phyloP scores from a whole-genome alignment of 129 eudicot genomes.

The Kitagawia praeruptora region DNA sequence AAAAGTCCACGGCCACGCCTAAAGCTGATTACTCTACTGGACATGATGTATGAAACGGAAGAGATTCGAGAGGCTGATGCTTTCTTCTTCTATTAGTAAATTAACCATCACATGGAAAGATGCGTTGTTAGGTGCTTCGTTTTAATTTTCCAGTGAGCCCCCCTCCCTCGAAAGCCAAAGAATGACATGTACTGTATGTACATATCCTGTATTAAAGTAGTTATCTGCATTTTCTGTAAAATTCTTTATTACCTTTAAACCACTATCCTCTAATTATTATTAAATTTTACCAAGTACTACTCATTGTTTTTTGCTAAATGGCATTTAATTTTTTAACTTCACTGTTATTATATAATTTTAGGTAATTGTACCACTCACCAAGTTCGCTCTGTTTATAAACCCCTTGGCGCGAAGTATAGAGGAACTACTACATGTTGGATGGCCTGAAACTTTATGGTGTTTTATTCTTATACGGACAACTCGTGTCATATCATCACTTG shows the following conservation, averaged over 20 bases:
- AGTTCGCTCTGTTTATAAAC: constrained; percentile 3
- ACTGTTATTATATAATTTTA: background rate
- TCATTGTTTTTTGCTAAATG: background rate
- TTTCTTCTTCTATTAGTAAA: background rate
- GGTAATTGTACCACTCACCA: constrained; percentile 2
- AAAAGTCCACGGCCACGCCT: background rate
- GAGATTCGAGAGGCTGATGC: background rate
- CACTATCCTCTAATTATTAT: background rate
- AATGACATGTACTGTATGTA: too few species aligned
- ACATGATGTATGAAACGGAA: background rate
- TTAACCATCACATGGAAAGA: background rate
- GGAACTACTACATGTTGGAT: background rate
- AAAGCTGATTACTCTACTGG: background rate
- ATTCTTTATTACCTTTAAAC: background rate
- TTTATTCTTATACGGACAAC: constrained; percentile 11
- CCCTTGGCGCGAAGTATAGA: constrained; percentile 13
- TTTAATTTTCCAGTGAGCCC: background rate
- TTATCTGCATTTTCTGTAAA: background rate
- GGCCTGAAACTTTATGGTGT: background rate
- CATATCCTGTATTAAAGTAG: too few species aligned
- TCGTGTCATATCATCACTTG: constrained; percentile 1
- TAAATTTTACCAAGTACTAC: background rate
- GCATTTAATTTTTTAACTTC: background rate
- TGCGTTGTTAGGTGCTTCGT: background rate
- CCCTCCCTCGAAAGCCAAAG: background rate